Conservation (phyloP, 768 basidiomycete species). For the Lactarius pseudohatsudake region DNA sequence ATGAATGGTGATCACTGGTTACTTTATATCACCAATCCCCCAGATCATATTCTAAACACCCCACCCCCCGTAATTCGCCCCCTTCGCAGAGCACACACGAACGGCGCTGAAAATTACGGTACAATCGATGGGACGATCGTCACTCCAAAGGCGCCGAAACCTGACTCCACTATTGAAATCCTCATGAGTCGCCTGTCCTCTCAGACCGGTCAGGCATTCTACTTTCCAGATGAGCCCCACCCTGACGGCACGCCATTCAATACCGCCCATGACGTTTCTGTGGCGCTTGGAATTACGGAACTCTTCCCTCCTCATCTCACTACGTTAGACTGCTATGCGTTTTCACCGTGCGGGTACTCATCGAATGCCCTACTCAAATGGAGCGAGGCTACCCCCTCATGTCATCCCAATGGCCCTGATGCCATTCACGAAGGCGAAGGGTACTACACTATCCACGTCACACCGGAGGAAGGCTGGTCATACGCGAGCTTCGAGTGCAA, state of each 20-base stretch:
- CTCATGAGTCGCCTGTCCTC: slow-evolving; percentile 91
- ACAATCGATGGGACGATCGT: slow-evolving; percentile 26
- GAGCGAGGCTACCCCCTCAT: slow-evolving; percentile 41
- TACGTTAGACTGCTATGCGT: slow-evolving; percentile 88
- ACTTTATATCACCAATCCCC: slow-evolving; percentile 82
- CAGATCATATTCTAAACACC: slow-evolving; percentile 34
- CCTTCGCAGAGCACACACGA: slow-evolving; percentile 20
- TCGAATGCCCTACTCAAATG: slow-evolving; percentile 85
- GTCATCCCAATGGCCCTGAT: slow-evolving; percentile 27
- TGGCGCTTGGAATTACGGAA: slow-evolving; percentile 71
- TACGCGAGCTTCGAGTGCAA: slow-evolving; percentile 99
- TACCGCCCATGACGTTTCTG: slow-evolving; percentile 62
- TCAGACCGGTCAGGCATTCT: slow-evolving; percentile 76
- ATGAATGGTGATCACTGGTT: slow-evolving; percentile 99
- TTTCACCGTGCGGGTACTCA: slow-evolving; percentile 94
- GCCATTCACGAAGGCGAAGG: slow-evolving; percentile 61
- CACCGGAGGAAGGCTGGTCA: slow-evolving; percentile 96
- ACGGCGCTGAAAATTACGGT: slow-evolving; percentile 21
- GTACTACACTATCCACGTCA: slow-evolving; percentile 98
- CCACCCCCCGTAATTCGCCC: slow-evolving; percentile 21
- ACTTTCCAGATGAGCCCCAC: slow-evolving; percentile 40
- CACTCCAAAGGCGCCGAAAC: slow-evolving; percentile 28
- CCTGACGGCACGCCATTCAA: slow-evolving; percentile 41
- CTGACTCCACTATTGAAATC: slow-evolving; percentile 97
- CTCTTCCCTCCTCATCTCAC: slow-evolving; percentile 81